A percentile compares a stretch with the other conserved stretches of the same genome.
Conservation (phyloP, 2,329 filamentous ascomycete genomes). For the Beauveria rudraprayagi region DNA sequence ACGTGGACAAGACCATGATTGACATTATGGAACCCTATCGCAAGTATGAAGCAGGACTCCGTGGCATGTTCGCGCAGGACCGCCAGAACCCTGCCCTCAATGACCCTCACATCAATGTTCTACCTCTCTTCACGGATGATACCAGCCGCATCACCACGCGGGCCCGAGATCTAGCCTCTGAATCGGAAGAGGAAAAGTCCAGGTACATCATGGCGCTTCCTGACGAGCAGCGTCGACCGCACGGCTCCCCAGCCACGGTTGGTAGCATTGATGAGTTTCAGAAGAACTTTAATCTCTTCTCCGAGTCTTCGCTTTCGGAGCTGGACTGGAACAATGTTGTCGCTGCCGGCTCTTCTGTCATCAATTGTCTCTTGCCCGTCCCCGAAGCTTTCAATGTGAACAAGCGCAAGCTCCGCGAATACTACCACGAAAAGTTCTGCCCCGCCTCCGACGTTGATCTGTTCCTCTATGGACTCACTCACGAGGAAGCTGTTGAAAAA, state of each 20-base stretch:
- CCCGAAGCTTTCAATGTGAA: constrained; percentile 52
- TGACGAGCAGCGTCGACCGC: constrained; percentile 49
- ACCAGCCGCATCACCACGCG: constrained; percentile 52
- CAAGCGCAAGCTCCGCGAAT: constrained; percentile 58
- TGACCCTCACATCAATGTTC: constrained; percentile 52
- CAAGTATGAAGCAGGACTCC: constrained; percentile 57
- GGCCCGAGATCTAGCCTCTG: constrained; percentile 49
- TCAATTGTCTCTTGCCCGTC: constrained; percentile 69
- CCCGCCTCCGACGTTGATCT: constrained; percentile 83
- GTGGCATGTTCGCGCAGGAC: constrained; percentile 62
- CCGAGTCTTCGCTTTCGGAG: constrained; percentile 66
- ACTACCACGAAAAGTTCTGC: constrained; percentile 74
- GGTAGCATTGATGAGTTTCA: constrained; percentile 61
- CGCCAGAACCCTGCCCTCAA: constrained; percentile 49
- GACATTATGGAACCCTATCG: constrained; percentile 60
- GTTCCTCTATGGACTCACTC: constrained; percentile 72
- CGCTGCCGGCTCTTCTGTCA: constrained; percentile 71
- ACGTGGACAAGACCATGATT: constrained; percentile 44
- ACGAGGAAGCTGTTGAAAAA: constrained; percentile 72
- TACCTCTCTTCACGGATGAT: constrained; percentile 55
- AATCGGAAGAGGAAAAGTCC: constrained; percentile 52
- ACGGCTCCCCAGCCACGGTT: constrained; percentile 62
- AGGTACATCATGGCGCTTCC: constrained; percentile 64
- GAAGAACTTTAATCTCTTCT: constrained; percentile 74
- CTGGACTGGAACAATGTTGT: constrained; percentile 78